Percentiles rank a stretch among this genome's conserved stretches.
Evolutionary conservation across 2,329 filamentous ascomycete genomes (phyloP).

Genomic region (Periconia macrospinosa): DNA sequence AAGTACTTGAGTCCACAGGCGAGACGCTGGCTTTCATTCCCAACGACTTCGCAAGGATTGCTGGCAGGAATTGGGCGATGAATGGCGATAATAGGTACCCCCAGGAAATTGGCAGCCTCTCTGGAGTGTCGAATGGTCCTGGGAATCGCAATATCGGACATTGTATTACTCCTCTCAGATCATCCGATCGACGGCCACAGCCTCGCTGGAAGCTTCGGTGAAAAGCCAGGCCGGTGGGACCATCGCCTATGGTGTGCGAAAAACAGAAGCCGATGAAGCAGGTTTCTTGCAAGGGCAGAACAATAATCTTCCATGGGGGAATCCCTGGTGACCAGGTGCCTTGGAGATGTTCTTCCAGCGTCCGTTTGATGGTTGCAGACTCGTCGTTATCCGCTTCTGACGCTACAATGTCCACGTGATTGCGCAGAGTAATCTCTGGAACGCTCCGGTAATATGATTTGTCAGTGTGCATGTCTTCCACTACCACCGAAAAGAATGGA

Average conservation of each 20-base stretch:
- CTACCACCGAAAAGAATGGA: slow-evolving; percentile 42
- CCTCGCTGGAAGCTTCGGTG: slow-evolving; percentile 44
- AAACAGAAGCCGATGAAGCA: slow-evolving; percentile 45
- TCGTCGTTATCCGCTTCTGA: not conserved
- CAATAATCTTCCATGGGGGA: slow-evolving; percentile 50
- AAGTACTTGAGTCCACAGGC: slow-evolving; percentile 32
- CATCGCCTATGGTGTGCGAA: slow-evolving; percentile 51
- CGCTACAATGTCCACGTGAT: slow-evolving; percentile 44
- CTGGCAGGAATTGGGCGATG: slow-evolving; percentile 43
- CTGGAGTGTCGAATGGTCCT: slow-evolving; percentile 43
- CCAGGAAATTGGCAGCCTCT: slow-evolving; percentile 49
- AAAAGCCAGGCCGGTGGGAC: slow-evolving; percentile 47
- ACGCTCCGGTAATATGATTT: slow-evolving; percentile 38
- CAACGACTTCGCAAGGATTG: slow-evolving; percentile 33
- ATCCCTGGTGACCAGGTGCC: slow-evolving; percentile 22
- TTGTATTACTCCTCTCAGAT: slow-evolving; percentile 7
- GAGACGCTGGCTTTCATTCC: slow-evolving; percentile 34
- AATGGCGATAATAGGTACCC: slow-evolving; percentile 47
- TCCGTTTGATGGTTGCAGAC: not conserved
- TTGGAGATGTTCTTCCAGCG: slow-evolving; percentile 14
- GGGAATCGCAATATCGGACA: slow-evolving; percentile 24
- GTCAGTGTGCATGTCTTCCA: slow-evolving; percentile 42
- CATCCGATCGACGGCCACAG: slow-evolving; percentile 2
- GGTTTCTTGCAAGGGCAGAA: slow-evolving; percentile 29
- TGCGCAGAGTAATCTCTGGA: slow-evolving; percentile 37